Evolutionary conservation across 352 stramenopile genomes (phyloP), one percentile per base, ranked within the genome.

Genomic region (Phytophthora lateralis): DNA sequence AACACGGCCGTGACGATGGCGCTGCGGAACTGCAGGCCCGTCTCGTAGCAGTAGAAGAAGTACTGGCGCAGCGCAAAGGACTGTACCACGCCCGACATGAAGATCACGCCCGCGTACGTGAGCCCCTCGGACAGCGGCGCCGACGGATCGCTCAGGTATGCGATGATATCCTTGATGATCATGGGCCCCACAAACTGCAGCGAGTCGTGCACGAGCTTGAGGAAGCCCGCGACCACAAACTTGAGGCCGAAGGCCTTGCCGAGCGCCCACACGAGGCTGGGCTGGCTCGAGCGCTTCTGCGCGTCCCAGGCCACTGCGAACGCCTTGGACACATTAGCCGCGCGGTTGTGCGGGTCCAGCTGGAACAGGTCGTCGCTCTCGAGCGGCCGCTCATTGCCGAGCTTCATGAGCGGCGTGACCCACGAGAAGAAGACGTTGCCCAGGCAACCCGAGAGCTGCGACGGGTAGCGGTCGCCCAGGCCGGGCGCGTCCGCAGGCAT

Each of bases 21-120:
- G 21, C 78, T 90, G 60, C 87, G 85, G 49, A 94, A 60, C n/a
- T 79, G 81, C 71, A 92, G 63, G 20, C 87, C 87, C 8, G 76
- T 85, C 61, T 93, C 80, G 46, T 89, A 94, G 67, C 87, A 93
- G 60, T 90, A 82, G 71, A 94, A 94, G 62, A 93, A 92, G 69
- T 96, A 96, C 20, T 94, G 67, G 3, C 84, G 82, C 54, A 93
- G 67, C 39, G 73, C 56, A 46, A 94, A 93, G 41, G 80, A 90
- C 71, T 94, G 85, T 12, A 91, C 57, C 29, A 96, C 75, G 27
- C 85, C 85, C 26, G 81, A 63, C 20, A 78, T 71, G 32, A 96
- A 93, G 51, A 96, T 78, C 17, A 92, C 60, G 7, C 27, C 71
- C 0, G 78, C 78, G 63, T 94, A 94, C 56, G 56, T 70, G 44